Evolutionary conservation across 495 filamentous ascomycete species (phyloP).

Genomic region (Lasiosphaeria ovina): DNA sequence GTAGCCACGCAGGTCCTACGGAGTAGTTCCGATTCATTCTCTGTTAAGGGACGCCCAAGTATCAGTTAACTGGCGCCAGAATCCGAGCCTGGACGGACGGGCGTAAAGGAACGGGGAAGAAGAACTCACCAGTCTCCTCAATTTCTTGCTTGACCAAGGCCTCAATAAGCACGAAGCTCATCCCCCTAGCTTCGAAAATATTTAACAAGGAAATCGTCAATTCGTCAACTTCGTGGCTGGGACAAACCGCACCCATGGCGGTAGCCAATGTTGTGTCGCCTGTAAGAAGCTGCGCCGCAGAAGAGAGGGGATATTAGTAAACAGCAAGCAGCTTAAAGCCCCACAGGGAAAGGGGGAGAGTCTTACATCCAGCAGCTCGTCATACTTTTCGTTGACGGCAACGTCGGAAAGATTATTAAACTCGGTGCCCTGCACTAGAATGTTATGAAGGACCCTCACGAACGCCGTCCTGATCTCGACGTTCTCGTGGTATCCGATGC

Average conservation of each 20-base stretch:
- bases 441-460: conserved; percentile 64
- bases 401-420: conserved; percentile 63
- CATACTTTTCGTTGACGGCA: conserved; percentile 64
- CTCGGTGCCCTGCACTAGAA: conserved; percentile 64
- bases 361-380: conserved; percentile 55
- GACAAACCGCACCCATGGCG: conserved; percentile 61
- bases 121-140: conserved; percentile 52
- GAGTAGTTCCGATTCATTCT: conserved; percentile 62
- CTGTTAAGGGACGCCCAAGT: conserved; percentile 20
- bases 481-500: conserved; percentile 66
- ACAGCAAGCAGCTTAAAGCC: conserved; percentile 7
- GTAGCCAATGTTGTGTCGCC: conserved; percentile 58
- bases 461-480: conserved; percentile 65
- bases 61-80: neutral
- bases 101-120: no score
- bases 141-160: conserved; percentile 65
- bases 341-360: neutral
- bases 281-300: conserved; percentile 47
- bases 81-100: no score
- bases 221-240: conserved; percentile 63
- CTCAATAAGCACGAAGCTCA: conserved; percentile 58
- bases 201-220: conserved; percentile 62
- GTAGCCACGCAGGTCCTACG: conserved; percentile 64
- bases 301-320: neutral
- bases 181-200: conserved; percentile 63